Evolutionary conservation across 202 grass and related monocot genomes (phyloP), one percentile per base, ranked within the genome.

Genomic region (Carex sylvatica): DNA sequence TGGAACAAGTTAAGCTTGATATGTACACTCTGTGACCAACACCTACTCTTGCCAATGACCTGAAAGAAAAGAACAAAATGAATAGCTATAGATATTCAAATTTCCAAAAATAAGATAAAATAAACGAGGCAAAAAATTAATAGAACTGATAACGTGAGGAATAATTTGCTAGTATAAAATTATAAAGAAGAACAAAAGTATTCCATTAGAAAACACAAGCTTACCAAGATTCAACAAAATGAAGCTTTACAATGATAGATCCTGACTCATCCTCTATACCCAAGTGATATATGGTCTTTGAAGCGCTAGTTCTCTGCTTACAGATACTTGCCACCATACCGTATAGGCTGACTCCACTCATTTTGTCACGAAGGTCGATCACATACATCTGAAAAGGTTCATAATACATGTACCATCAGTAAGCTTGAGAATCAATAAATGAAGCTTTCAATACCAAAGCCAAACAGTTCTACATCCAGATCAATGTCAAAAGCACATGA

Each of bases 21-120:
- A 98, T 90, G 52, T 91, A 95, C 47, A 98, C 86, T 82, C 88
- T 89, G 87, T 95, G 95, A 55, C 95, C 95, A 85, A 89, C 72
- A 63, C 90, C 87, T 28, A 95, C 79, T 85, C 89, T 93, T 87
- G 88, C 89, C 83, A 98, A 83, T 78, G 95, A 98, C 95, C 95
- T 98, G 84, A 81, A 91, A 40, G 78, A 33, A 74, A 63, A 23
- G 22, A 49, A 83, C 70, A 64, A 84, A 78, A 87, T n/a, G 78
- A 56, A 61, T 19, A 74, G 63, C n/a, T 65, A 91, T 54, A 52
- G 4, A 61, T 78, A 70, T 77, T 77, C 14, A 62, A 24, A 80
- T 61, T 84, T n/a, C 19, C 35, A 58, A 58, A 35, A 4, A 55
- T 19, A 51, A 56, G 26, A 35, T 75, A 75, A 30, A 68, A 75